Conservation (phyloP, 2,329 filamentous ascomycete genomes). For the Alternaria hordeiaustralica region DNA sequence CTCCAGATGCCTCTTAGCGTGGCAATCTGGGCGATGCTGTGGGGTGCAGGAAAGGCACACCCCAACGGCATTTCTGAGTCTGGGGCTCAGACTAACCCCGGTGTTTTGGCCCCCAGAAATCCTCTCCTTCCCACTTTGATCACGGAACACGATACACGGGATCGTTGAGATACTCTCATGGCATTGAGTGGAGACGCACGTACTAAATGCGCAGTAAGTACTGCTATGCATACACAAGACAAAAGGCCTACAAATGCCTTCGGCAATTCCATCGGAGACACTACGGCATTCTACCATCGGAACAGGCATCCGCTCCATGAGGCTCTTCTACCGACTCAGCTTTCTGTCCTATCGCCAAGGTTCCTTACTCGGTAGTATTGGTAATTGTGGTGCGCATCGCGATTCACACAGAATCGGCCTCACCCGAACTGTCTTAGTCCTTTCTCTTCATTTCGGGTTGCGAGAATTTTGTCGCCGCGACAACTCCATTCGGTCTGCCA, state of each 20-base stretch:
- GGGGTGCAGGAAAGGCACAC: conserved; percentile 10
- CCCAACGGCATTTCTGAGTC: not conserved
- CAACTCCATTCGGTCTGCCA: not conserved
- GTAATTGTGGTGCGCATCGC: not conserved
- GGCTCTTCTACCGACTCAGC: conserved; percentile 1
- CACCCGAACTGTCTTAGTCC: not conserved
- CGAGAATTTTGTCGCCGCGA: not conserved
- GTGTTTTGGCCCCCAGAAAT: not conserved
- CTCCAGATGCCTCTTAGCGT: conserved; percentile 4
- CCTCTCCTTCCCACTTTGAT: not conserved
- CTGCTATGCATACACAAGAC: not conserved
- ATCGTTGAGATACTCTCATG: not conserved
- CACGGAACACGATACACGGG: no score
- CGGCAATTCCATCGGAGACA: conserved; percentile 1
- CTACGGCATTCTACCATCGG: not conserved
- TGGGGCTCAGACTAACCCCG: not conserved
- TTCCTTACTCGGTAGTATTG: conserved; percentile 4
- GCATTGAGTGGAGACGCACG: not conserved
- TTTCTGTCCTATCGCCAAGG: not conserved
- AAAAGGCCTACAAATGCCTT: not conserved
- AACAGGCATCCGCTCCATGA: not conserved
- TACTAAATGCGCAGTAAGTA: not conserved
- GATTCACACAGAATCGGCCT: not conserved
- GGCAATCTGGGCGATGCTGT: not conserved
- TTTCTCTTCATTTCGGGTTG: not conserved